Evolutionary conservation across 345 rosid genomes (phyloP).

Genomic region (Euphorbia pulcherrima): DNA sequence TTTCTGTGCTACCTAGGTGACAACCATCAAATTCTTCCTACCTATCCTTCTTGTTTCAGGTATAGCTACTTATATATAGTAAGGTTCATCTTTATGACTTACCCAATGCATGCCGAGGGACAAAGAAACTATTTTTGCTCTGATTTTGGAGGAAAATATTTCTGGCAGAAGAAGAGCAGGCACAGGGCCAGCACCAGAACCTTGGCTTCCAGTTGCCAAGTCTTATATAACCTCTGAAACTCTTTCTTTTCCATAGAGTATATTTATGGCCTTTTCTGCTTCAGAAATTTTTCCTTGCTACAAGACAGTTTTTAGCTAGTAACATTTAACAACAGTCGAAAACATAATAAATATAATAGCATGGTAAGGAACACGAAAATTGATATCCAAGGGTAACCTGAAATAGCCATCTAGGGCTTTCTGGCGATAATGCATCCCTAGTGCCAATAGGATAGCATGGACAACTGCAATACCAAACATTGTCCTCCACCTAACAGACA

Average conservation of each 20-base stretch:
- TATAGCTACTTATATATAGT: background rate
- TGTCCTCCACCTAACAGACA: conserved; percentile 83
- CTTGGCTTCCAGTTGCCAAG: conserved; percentile 56
- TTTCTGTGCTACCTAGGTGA: too few species aligned
- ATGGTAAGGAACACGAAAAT: background rate
- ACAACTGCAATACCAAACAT: conserved; percentile 84
- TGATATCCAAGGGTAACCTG: conserved; percentile 50
- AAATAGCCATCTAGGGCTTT: conserved; percentile 98
- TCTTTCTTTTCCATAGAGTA: conserved; percentile 88
- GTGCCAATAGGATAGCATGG: conserved; percentile 77
- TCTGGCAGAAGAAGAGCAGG: conserved; percentile 98
- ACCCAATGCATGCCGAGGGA: conserved; percentile 99
- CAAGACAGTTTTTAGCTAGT: conserved; percentile 17
- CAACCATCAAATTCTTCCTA: background rate
- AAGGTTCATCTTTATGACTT: conserved; percentile 22
- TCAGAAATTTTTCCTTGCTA: conserved; percentile 83
- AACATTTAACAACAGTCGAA: background rate
- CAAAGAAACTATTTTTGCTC: conserved; percentile 92
- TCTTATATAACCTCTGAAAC: conserved; percentile 81
- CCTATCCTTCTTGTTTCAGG: background rate
- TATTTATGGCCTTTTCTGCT: conserved; percentile 75
- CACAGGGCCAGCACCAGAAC: conserved; percentile 89
- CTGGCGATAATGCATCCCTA: conserved; percentile 95
- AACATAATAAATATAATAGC: too few species aligned
- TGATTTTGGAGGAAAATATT: conserved; percentile 90